Percentiles rank a stretch among this genome's conserved stretches.
These are phyloP conservation scores for Suillus weaverae DNA, from an alignment of 768 basidiomycete species.

Conservation along the genomic window DNA sequence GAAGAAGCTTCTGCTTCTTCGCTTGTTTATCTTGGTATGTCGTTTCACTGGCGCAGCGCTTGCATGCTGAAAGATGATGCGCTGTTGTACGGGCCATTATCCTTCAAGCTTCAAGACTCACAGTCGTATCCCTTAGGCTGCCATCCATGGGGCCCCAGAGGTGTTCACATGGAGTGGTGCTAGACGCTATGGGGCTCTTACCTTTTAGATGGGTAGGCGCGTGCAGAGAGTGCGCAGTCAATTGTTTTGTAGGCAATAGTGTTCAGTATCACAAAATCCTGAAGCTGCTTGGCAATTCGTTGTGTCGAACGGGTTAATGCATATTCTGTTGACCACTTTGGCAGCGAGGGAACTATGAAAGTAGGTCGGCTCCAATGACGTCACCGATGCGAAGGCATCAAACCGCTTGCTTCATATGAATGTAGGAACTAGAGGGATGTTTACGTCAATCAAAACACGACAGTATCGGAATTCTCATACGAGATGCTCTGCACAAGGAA, in stretches of 20 bases:
- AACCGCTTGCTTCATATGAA: conserved; percentile 45
- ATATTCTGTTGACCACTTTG: conserved; percentile 53
- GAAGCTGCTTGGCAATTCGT: conserved; percentile 69
- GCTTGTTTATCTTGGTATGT: not conserved
- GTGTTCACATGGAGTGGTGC: not conserved
- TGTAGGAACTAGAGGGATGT: conserved; percentile 32
- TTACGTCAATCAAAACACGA: conserved; percentile 9
- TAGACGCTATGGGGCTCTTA: not conserved
- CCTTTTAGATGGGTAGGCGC: not conserved
- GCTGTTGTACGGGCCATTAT: not conserved
- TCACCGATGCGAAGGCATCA: conserved; percentile 9
- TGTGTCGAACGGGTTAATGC: conserved; percentile 65
- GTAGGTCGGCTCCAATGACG: not conserved
- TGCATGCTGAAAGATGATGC: not conserved
- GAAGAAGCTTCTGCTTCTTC: not conserved
- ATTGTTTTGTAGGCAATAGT: not conserved
- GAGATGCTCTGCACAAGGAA: conserved; percentile 46
- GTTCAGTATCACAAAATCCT: conserved; percentile 55
- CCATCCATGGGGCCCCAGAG: not conserved
- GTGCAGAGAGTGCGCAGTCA: not conserved
- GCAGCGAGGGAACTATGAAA: conserved; percentile 65
- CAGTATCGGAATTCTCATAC: conserved; percentile 25
- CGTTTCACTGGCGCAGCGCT: not conserved
- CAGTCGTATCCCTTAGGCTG: too few relatives aligned
- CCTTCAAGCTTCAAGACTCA: not conserved